phyloP scores from a whole-genome alignment of 2,329 filamentous ascomycete species.

The Dichotomopilus funicola region DNA sequence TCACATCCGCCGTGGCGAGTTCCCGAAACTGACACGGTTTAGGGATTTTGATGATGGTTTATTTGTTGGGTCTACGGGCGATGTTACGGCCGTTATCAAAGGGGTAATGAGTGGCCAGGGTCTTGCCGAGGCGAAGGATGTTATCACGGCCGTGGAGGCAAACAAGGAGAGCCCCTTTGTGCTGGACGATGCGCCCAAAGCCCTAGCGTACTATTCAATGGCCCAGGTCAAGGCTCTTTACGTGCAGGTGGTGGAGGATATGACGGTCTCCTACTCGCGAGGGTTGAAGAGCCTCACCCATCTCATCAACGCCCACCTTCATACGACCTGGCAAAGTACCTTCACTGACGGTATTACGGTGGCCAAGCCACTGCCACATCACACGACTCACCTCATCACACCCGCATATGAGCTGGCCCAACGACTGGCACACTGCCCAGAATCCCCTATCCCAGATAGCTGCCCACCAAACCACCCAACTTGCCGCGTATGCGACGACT shows the following conservation, averaged over 20 bases:
- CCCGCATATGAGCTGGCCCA: constrained; percentile 66
- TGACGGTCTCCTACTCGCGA: constrained; percentile 48
- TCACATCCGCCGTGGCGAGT: constrained; percentile 70
- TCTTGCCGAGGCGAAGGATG: constrained; percentile 50
- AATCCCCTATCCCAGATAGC: constrained; percentile 63
- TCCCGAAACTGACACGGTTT: constrained; percentile 66
- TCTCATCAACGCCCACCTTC: constrained; percentile 79
- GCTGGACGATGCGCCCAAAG: constrained; percentile 56
- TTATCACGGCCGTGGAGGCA: constrained; percentile 48
- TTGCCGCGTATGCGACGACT: constrained; percentile 67
- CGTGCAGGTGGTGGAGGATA: constrained; percentile 55
- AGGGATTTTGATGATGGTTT: constrained; percentile 64
- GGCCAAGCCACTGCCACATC: constrained; percentile 68
- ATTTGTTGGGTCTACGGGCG: constrained; percentile 61
- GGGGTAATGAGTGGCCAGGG: constrained; percentile 50
- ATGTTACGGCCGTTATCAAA: constrained; percentile 58
- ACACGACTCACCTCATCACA: constrained; percentile 66
- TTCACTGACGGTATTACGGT: constrained; percentile 74
- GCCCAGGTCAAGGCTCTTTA: constrained; percentile 60
- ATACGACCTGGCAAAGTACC: constrained; percentile 73
- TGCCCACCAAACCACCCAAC: constrained; percentile 76
- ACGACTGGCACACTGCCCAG: constrained; percentile 68
- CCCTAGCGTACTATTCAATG: constrained; percentile 72
- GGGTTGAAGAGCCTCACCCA: constrained; percentile 62
- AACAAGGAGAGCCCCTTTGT: constrained; percentile 47